Percentiles rank a stretch among this genome's conserved stretches.
These are phyloP conservation scores for Stipa capillata DNA, from an alignment of 176 grass and related monocot species.

Conservation along the genomic window DNA sequence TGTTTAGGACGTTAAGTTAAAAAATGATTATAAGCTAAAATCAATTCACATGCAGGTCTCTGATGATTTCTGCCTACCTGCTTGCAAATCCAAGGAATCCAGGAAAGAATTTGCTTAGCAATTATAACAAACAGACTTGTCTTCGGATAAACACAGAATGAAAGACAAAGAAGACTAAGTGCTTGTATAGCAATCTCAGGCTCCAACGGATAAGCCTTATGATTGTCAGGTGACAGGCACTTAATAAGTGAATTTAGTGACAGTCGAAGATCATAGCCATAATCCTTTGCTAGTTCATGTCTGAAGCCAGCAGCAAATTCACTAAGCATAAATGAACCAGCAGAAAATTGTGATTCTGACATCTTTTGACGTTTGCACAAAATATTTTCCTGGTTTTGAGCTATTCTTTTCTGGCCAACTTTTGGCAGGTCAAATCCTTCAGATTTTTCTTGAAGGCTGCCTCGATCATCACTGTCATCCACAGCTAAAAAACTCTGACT, in stretches of 20 bases:
- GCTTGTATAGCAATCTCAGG: slow-evolving; percentile 53
- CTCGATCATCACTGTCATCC: slow-evolving; percentile 19
- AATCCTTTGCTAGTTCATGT: slow-evolving; percentile 35
- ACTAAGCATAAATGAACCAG: background rate
- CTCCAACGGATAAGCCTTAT: slow-evolving; percentile 38
- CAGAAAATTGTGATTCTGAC: slow-evolving; percentile 24
- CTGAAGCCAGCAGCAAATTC: slow-evolving; percentile 11
- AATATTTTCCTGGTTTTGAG: slow-evolving; percentile 29
- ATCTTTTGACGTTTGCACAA: slow-evolving; percentile 59
- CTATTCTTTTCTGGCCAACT: slow-evolving; percentile 67
- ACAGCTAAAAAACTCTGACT: slow-evolving; percentile 18
- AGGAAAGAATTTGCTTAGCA: slow-evolving; percentile 72
- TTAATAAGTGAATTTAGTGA: slow-evolving; percentile 49
- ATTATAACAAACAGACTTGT: slow-evolving; percentile 48
- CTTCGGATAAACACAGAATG: slow-evolving; percentile 39
- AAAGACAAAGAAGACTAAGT: slow-evolving; percentile 57
- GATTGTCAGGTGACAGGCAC: slow-evolving; percentile 41
- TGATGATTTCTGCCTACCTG: slow-evolving; percentile 43
- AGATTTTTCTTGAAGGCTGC: slow-evolving; percentile 8
- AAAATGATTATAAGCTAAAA: background rate
- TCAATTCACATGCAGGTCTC: background rate
- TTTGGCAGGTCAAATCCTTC: slow-evolving; percentile 29
- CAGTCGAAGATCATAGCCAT: slow-evolving; percentile 24
- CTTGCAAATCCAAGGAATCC: slow-evolving; percentile 75
- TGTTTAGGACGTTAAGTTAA: slow-evolving; percentile 6